A percentile compares a stretch with the other conserved stretches of the same genome.
Evolutionary conservation across 768 basidiomycete genomes (phyloP).

Genomic region (Russula dissimulans): DNA sequence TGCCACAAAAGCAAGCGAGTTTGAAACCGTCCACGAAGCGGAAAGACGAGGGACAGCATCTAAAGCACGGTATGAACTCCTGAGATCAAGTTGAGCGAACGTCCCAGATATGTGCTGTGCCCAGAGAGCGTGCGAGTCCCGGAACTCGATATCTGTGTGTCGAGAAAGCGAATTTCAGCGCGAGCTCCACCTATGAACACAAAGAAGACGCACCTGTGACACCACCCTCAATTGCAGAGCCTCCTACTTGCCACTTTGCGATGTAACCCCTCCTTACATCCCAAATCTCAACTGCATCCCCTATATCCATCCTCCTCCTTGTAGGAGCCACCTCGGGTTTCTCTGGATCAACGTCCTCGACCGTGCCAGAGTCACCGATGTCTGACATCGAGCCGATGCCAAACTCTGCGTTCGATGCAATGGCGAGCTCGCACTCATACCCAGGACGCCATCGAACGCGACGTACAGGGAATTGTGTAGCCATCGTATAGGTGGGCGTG

Average conservation of each 20-base stretch:
- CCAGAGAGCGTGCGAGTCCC: conserved; percentile 64
- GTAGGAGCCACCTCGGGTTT: conserved; percentile 7
- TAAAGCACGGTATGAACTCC: conserved; percentile 52
- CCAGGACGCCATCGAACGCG: conserved; percentile 69
- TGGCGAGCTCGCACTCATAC: conserved; percentile 65
- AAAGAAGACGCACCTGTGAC: conserved; percentile 49
- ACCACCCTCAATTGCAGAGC: conserved; percentile 58
- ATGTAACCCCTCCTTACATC: conserved; percentile 75
- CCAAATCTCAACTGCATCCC: conserved; percentile 76
- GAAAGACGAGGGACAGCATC: conserved; percentile 58
- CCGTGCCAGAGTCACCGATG: conserved; percentile 1
- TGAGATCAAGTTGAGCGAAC: conserved; percentile 72
- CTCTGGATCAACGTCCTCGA: conserved; percentile 6
- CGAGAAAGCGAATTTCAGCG: not conserved
- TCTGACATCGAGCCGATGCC: conserved; percentile 29
- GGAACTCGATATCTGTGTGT: conserved; percentile 53
- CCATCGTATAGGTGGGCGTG: conserved; percentile 60
- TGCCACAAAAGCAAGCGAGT: conserved; percentile 57
- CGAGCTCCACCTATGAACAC: not conserved
- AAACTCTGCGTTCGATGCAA: conserved; percentile 58
- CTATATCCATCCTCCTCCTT: conserved; percentile 22
- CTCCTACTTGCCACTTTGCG: conserved; percentile 71
- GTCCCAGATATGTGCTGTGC: conserved; percentile 65
- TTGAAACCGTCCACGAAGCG: conserved; percentile 55
- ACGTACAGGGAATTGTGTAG: conserved; percentile 66